Conservation (phyloP, 2,329 filamentous ascomycete species). For the Exophiala sp. region DNA sequence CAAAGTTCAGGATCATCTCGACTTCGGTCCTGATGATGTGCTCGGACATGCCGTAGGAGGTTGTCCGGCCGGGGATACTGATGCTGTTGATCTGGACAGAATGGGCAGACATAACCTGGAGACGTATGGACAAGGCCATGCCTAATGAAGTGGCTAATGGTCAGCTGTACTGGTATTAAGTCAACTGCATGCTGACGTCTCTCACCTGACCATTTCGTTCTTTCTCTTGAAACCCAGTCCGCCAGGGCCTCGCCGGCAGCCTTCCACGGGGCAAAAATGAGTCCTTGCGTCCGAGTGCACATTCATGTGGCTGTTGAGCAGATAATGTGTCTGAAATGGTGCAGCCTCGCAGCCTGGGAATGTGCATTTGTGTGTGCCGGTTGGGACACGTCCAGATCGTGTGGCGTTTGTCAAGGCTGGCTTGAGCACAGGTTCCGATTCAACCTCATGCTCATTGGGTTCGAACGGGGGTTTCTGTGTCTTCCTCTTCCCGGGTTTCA, state of each 20-base stretch:
- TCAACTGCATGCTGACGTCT: not conserved
- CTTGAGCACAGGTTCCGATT: not conserved
- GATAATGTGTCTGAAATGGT: constrained; percentile 60
- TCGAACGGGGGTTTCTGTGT: not conserved
- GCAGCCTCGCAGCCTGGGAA: constrained; percentile 52
- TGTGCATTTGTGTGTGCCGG: constrained; percentile 47
- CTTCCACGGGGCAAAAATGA: constrained; percentile 56
- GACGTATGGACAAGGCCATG: constrained; percentile 86
- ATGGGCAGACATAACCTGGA: constrained; percentile 92
- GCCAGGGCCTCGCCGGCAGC: constrained; percentile 54
- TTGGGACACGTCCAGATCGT: constrained; percentile 1
- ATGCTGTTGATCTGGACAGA: constrained; percentile 88
- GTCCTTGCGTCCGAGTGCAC: constrained; percentile 59
- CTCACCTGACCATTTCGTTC: constrained; percentile 57
- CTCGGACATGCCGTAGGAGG: constrained; percentile 86
- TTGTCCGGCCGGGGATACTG: constrained; percentile 95
- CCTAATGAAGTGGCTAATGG: constrained; percentile 32
- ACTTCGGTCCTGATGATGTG: constrained; percentile 83
- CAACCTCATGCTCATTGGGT: not conserved
- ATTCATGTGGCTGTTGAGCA: constrained; percentile 55
- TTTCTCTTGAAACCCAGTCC: constrained; percentile 64
- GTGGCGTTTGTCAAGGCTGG: not conserved
- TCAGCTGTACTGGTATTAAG: not conserved
- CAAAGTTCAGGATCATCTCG: constrained; percentile 77
- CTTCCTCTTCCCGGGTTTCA: not conserved